A percentile compares a stretch with the other conserved stretches of the same genome.
These are phyloP conservation scores for Arabidopsis arenosa DNA, from an alignment of 345 rosid species.

Conservation along the genomic window DNA sequence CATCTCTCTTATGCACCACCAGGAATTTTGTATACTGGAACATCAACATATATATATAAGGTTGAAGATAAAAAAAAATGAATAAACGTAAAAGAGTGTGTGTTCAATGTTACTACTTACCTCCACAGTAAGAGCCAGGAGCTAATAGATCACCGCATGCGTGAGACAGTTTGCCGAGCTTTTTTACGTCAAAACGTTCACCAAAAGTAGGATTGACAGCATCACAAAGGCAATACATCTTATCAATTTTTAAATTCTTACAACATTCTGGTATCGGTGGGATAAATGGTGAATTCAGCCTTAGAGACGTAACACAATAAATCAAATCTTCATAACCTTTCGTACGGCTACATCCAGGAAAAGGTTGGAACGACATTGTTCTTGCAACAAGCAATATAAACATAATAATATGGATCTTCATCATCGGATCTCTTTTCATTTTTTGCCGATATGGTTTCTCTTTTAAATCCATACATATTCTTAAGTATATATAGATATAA, in stretches of 20 bases:
- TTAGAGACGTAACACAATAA: not conserved
- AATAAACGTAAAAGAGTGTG: too few species aligned
- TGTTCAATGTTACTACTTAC: not conserved
- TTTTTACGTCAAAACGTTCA: not conserved
- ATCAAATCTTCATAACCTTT: not conserved
- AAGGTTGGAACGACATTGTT: not conserved
- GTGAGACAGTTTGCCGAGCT: not conserved
- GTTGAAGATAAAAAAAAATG: too few species aligned
- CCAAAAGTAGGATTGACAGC: not conserved
- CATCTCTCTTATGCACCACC: not conserved
- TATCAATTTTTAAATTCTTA: not conserved
- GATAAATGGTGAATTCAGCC: not conserved
- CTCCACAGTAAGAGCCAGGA: not conserved
- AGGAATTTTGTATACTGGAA: not conserved
- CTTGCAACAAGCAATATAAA: not conserved
- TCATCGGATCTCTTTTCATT: not conserved
- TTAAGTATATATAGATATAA: too few species aligned
- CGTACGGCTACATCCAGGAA: not conserved
- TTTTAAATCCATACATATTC: too few species aligned
- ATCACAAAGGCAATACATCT: not conserved
- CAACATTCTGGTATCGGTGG: not conserved
- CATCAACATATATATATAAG: not conserved
- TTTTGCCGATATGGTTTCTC: not conserved
- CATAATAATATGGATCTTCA: not conserved
- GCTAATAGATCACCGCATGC: constrained; percentile 8